phyloP scores from a whole-genome alignment of 2,329 filamentous ascomycete genomes.

The Fonsecaea monophora region DNA sequence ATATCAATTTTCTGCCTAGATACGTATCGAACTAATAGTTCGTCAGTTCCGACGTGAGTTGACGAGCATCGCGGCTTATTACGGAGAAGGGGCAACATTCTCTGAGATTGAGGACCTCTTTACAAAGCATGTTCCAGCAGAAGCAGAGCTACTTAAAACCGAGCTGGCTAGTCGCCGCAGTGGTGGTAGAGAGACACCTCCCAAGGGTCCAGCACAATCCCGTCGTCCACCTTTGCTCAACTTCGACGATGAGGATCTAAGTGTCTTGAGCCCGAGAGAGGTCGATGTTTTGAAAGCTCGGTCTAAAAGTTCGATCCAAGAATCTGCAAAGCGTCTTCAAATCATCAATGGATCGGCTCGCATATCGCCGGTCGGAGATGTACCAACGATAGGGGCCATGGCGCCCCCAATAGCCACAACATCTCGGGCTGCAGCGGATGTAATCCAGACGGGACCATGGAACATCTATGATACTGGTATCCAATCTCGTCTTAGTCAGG shows the following conservation, averaged over 20 bases:
- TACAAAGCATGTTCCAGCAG: constrained; percentile 29
- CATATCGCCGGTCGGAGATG: neutral
- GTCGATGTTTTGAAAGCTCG: constrained; percentile 21
- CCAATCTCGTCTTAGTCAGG: neutral
- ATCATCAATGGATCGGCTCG: constrained; percentile 11
- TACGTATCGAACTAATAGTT: constrained; percentile 8
- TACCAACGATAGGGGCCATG: neutral
- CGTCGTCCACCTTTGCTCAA: constrained; percentile 23
- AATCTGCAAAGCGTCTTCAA: constrained; percentile 27
- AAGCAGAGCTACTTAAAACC: constrained; percentile 21
- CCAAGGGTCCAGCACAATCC: constrained; percentile 9
- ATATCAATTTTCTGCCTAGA: neutral
- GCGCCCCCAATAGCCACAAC: neutral
- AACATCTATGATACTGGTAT: neutral
- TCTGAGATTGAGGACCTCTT: constrained; percentile 33
- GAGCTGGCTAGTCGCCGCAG: constrained; percentile 15
- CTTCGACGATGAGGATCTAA: constrained; percentile 34
- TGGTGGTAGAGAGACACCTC: constrained; percentile 9
- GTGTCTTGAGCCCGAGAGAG: constrained; percentile 29
- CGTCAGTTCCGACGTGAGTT: constrained; percentile 33
- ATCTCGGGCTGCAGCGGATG: neutral
- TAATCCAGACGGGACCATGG: neutral
- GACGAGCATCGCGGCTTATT: constrained; percentile 29
- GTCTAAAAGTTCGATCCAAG: constrained; percentile 19
- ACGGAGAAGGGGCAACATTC: constrained; percentile 27